phyloP scores from a whole-genome alignment of 1,284 basidiomycete genomes.

The Gomphus bonarii region DNA sequence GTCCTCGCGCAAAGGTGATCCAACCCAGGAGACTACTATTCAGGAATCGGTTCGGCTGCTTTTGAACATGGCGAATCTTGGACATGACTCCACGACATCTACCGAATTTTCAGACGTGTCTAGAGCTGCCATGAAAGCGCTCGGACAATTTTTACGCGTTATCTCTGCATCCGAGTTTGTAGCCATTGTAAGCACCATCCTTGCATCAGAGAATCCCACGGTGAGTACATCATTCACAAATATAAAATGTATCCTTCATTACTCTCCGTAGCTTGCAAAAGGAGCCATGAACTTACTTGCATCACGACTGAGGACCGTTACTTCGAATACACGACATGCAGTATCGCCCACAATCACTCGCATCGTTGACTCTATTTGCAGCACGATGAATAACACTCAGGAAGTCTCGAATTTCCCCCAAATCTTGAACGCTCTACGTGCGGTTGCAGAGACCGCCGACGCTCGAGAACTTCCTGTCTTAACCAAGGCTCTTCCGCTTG shows the following conservation, averaged over 20 bases:
- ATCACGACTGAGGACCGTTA: constrained; percentile 54
- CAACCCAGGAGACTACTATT: constrained; percentile 10
- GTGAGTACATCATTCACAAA: neutral
- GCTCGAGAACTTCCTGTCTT: constrained; percentile 59
- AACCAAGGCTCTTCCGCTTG: constrained; percentile 43
- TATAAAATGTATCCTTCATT: neutral
- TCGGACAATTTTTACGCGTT: constrained; percentile 31
- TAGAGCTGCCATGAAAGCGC: constrained; percentile 21
- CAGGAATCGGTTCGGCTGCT: constrained; percentile 22
- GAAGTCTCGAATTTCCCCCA: constrained; percentile 30
- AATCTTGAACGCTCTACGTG: constrained; percentile 49
- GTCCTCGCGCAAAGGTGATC: constrained; percentile 11
- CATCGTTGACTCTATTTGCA: constrained; percentile 41
- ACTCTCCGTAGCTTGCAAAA: constrained; percentile 37
- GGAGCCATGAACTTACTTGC: constrained; percentile 59
- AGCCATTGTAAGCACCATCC: constrained; percentile 22
- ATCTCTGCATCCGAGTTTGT: constrained; percentile 64
- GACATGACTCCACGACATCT: constrained; percentile 9
- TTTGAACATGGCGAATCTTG: constrained; percentile 16
- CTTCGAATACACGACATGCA: constrained; percentile 43
- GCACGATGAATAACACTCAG: constrained; percentile 33
- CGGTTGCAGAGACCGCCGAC: constrained; percentile 46
- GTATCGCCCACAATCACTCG: constrained; percentile 38
- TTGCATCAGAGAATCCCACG: neutral
- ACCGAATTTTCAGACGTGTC: constrained; percentile 15